Base-by-base conservation (phyloP, 305 asterid species). In the Nicotiana rustica region DNA sequence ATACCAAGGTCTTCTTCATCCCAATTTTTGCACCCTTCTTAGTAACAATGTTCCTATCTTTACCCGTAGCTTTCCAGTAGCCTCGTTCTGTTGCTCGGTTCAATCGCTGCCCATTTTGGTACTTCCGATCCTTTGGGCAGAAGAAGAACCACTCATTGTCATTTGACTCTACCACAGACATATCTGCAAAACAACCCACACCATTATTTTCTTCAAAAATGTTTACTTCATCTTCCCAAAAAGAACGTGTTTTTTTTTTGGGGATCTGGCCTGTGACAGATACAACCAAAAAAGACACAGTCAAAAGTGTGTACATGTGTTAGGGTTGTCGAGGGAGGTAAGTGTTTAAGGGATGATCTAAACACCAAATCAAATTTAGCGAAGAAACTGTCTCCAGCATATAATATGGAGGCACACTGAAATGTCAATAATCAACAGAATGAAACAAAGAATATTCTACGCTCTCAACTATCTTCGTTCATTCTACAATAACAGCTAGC, bases 131-230 rank as follows among this genome's bases (percentile, higher is more conserved):
- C 92, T 94, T 94, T 0, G 98, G 98, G 88, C 98, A 96, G 93
- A 96, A 96, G 91, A 96, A 96, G 93, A 96, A 96, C 99, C 99
- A 96, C 81, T 96, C 98, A 13, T 96, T 91, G 88, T 96, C 98
- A 55, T 81, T 25, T 2, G 99, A 93, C 79, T 92, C 90, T 33
- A 96, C 77, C 84, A 88, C 89, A 12, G 99, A 96, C 90, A 92
- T 49, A 90, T 84, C 99, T 96, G 97, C 92, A 79, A 6, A 38
- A 41, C 18, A 81, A 31, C 7, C 25, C 84, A 85, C 82, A 67
- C 82, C 19, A 21, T 82, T 59, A 82, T 52, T 49, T 21, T 73
- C 52, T 65, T 49, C 25, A 67, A 61, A 55, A 69, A 36, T 4
- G 52, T n/a, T 38, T 33, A 66, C 60, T 71, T 47, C 38, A 19